Conservation (phyloP, 2,329 filamentous ascomycete genomes). For the Neurospora crassa region DNA sequence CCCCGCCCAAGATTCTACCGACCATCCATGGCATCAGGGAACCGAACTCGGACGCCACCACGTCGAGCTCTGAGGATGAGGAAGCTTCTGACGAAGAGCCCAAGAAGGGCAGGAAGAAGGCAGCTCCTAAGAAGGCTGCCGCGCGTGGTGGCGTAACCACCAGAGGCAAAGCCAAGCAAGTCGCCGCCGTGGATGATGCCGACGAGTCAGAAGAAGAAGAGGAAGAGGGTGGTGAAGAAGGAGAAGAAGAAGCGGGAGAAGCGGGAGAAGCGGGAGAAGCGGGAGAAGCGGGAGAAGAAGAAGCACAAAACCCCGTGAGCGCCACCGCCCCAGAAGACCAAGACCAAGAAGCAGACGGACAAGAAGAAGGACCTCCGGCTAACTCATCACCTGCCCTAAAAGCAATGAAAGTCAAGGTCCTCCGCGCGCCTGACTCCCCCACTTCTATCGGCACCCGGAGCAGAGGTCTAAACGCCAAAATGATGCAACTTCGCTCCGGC, state of each 20-base stretch:
- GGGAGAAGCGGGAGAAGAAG: not conserved
- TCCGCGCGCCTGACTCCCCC: not conserved
- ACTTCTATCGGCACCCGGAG: not conserved
- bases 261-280: not conserved
- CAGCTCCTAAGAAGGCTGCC: not conserved
- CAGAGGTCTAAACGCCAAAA: not conserved
- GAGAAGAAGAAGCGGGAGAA: not conserved
- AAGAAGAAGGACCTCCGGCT: not conserved
- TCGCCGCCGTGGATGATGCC: not conserved
- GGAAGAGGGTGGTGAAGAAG: not conserved
- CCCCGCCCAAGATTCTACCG: not conserved
- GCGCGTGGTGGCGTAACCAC: not conserved
- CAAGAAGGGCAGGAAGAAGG: not conserved
- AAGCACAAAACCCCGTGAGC: not conserved
- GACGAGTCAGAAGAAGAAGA: not conserved
- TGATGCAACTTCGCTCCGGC: not conserved
- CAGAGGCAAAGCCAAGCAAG: not conserved
- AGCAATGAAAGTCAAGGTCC: not conserved
- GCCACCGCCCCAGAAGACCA: not conserved
- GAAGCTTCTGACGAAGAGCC: not conserved
- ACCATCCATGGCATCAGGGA: not conserved
- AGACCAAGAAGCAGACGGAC: not conserved
- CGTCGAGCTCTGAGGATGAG: not conserved
- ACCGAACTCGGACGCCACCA: not conserved
- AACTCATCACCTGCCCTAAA: not conserved